Evolutionary conservation across 306 rosid genomes (phyloP).

Genomic region (Gleditsia sinensis): DNA sequence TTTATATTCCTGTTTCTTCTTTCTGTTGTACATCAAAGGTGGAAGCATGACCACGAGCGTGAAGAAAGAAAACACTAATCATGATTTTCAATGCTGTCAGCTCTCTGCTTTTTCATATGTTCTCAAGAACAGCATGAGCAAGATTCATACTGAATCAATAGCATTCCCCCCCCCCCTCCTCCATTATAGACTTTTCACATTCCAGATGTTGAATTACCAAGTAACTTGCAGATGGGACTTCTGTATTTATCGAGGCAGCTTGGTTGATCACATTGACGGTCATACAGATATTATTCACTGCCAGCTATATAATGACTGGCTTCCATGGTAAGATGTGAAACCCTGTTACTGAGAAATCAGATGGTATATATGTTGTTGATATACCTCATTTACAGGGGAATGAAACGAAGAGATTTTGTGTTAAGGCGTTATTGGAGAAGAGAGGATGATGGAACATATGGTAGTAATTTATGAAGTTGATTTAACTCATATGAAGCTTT

Average conservation of each 20-base stretch:
- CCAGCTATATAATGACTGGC: conserved; percentile 72
- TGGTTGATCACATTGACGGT: conserved; percentile 89
- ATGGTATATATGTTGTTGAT: conserved; percentile 32
- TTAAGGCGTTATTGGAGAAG: conserved; percentile 92
- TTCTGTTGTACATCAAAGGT: too few relatives aligned
- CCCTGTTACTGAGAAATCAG: conserved; percentile 18
- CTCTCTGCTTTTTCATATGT: background rate
- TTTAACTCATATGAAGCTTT: background rate
- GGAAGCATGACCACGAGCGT: too few relatives aligned
- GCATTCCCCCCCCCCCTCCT: background rate
- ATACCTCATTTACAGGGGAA: conserved; percentile 66
- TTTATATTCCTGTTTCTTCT: too few relatives aligned
- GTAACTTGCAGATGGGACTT: conserved; percentile 89
- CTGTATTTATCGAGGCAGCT: conserved; percentile 62
- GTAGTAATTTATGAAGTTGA: conserved; percentile 40
- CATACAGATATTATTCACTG: conserved; percentile 84
- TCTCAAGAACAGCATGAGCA: background rate
- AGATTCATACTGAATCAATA: background rate
- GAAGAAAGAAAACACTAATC: too few relatives aligned
- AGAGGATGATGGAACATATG: conserved; percentile 95
- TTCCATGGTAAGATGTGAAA: conserved; percentile 66
- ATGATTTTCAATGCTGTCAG: too few relatives aligned
- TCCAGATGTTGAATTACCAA: conserved; percentile 37
- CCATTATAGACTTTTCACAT: conserved; percentile 3
- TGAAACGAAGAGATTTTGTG: conserved; percentile 77